These are phyloP conservation scores for Dichotomocladium elegans DNA, from an alignment of 371 early-diverging fungal genomes.

Conservation along the genomic window DNA sequence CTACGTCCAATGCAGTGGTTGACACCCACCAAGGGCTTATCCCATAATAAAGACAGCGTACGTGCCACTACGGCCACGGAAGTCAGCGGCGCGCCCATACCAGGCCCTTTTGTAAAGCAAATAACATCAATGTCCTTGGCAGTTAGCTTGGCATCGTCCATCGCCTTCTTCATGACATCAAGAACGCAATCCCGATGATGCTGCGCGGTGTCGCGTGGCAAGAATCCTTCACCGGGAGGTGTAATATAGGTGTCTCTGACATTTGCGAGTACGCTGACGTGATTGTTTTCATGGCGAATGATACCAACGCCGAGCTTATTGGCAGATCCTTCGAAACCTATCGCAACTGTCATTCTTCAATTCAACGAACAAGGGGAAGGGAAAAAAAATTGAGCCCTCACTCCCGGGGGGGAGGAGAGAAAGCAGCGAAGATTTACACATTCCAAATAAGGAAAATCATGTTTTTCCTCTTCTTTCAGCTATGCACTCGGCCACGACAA, in stretches of 20 bases:
- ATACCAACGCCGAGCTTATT: slow-evolving; percentile 99
- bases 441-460: too few relatives aligned
- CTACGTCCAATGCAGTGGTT: slow-evolving; percentile 99
- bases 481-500: too few relatives aligned
- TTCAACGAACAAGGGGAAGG: too few relatives aligned
- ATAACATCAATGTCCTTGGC: slow-evolving; percentile 87
- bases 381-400: too few relatives aligned
- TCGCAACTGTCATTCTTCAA: slow-evolving; percentile 47
- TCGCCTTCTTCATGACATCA: slow-evolving; percentile 73
- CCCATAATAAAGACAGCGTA: slow-evolving; percentile 89
- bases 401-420: too few relatives aligned
- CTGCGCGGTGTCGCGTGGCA: slow-evolving; percentile 94
- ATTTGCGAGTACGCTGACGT: slow-evolving; percentile 83
- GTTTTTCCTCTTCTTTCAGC: too few relatives aligned
- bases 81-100: slow-evolving; percentile 97
- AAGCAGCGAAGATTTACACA: too few relatives aligned
- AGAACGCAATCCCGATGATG: slow-evolving; percentile 93
- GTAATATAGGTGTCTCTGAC: slow-evolving; percentile 95
- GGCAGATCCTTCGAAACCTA: slow-evolving; percentile 97
- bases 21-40: slow-evolving; percentile 94
- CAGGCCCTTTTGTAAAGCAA: slow-evolving; percentile 98
- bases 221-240: slow-evolving; percentile 97
- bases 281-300: slow-evolving; percentile 67
- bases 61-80: slow-evolving; percentile 95
- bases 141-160: slow-evolving; percentile 74